Base-by-base conservation (phyloP, 2,329 filamentous ascomycete genomes). In the Blumeria graminis region DNA sequence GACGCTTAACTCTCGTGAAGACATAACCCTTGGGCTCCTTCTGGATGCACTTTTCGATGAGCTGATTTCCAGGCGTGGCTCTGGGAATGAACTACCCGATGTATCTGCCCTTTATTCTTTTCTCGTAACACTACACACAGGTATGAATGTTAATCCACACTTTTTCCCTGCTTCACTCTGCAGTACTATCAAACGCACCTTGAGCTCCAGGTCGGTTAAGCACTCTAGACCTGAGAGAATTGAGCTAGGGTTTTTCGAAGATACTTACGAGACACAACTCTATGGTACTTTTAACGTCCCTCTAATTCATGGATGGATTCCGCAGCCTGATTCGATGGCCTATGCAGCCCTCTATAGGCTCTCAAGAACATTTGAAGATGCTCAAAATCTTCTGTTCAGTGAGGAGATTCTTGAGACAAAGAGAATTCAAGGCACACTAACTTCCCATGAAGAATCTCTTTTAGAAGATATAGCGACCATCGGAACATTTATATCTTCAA, bases 71-170 rank as follows among this genome's bases (percentile, higher is more conserved):
- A 79, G 80, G 8, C 4, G 22, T 28, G 71, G 84, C 55, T 74
- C 84, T 55, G 81, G 78, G 0, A 77, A 78, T 52, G 72, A 79
- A 14, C 70, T 96, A 28, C 90, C 90, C 0, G 92, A 96, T 66
- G 83, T 96, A 9, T 77, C 82, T 38, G 89, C 94, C 58, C 73
- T 98, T 1, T 94, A 94, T 67, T 75, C 76, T 6, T 98, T 98
- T 65, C 72, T 98, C 1, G 78, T 92, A 57, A 85, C 86, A 48
- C 71, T 98, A 1, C 87, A 95, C 63, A 96, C 89, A 0, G 92
- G 92, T 39, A 94, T 98, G 86, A 98, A 96, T 64, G 90, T 96
- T 57, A 98, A 98, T 61, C 92, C 92, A 1, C 80, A 84, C 18
- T 92, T 94, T 60, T 75, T 93, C 7, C 76, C 86, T 1, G 74